These are phyloP conservation scores for Pseudogymnoascus sp. DNA, from an alignment of 2,329 filamentous ascomycete species.

Conservation along the genomic window DNA sequence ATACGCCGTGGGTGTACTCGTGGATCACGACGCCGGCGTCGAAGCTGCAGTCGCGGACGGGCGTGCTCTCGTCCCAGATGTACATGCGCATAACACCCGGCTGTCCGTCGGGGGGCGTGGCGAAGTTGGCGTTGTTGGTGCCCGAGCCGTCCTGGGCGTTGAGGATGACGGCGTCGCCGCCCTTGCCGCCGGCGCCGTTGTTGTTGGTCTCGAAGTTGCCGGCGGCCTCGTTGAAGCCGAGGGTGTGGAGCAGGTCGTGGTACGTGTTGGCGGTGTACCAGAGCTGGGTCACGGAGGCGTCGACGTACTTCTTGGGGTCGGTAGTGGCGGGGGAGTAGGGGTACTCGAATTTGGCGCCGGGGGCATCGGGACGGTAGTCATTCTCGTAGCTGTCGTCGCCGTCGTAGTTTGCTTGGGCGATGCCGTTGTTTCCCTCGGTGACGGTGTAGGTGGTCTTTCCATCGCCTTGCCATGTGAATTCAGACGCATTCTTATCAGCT, in stretches of 20 bases:
- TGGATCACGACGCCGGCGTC: constrained; percentile 55
- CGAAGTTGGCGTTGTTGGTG: constrained; percentile 52
- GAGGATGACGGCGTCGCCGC: constrained; percentile 46
- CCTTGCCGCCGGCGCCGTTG: constrained; percentile 44
- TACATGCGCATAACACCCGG: constrained; percentile 52
- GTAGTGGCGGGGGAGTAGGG: constrained; percentile 32
- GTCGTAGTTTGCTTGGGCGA: constrained; percentile 45
- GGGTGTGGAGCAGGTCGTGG: constrained; percentile 50
- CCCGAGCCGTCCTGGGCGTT: constrained; percentile 49
- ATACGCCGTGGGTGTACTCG: constrained; percentile 46
- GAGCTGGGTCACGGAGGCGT: constrained; percentile 51
- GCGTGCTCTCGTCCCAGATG: constrained; percentile 43
- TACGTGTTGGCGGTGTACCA: constrained; percentile 55
- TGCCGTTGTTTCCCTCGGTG: constrained; percentile 52
- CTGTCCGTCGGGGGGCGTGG: constrained; percentile 45
- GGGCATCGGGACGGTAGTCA: constrained; percentile 43
- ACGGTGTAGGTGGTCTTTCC: constrained; percentile 43
- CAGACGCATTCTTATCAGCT: constrained; percentile 39
- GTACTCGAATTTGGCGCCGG: constrained; percentile 39
- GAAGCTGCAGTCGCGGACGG: constrained; percentile 47
- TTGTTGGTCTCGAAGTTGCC: constrained; percentile 56
- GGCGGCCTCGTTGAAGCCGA: constrained; percentile 51
- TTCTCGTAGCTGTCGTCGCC: constrained; percentile 38
- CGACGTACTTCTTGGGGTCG: constrained; percentile 37
- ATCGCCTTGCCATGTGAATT: constrained; percentile 47